These are phyloP conservation scores for Saccharomyces hybrid DNA, from an alignment of 1,139 yeast genomes.

Conservation along the genomic window DNA sequence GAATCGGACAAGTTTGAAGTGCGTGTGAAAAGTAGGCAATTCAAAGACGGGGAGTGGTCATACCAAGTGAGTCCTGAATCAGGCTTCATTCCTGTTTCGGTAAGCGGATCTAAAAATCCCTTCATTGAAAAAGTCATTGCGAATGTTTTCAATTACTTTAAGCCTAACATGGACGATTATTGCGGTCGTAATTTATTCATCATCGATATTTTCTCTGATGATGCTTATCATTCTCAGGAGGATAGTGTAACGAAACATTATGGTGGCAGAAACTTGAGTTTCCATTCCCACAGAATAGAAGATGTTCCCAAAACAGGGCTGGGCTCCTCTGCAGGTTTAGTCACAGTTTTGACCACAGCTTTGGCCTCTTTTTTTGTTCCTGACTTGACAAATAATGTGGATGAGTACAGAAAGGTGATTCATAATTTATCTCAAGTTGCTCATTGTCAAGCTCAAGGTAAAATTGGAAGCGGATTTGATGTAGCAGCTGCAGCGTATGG, in stretches of 20 bases:
- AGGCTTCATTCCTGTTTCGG: constrained; percentile 25
- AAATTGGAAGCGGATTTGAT: constrained; percentile 94
- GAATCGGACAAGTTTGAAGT: constrained; percentile 23
- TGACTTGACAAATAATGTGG: constrained; percentile 29
- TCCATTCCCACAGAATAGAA: constrained; percentile 53
- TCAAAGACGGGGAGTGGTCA: constrained; percentile 60
- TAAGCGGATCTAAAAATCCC: constrained; percentile 49
- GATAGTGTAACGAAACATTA: constrained; percentile 35
- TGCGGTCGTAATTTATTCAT: constrained; percentile 32
- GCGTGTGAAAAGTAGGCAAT: constrained; percentile 70
- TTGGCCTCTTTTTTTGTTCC: constrained; percentile 43
- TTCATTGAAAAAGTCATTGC: constrained; percentile 60
- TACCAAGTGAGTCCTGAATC: constrained; percentile 35
- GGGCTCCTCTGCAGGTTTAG: constrained; percentile 93
- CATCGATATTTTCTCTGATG: constrained; percentile 71
- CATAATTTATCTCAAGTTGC: constrained; percentile 85
- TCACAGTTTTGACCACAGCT: constrained; percentile 71
- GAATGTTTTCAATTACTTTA: constrained; percentile 47
- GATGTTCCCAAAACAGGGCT: constrained; percentile 88
- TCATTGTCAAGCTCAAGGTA: constrained; percentile 89
- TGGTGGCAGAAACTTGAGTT: constrained; percentile 43
- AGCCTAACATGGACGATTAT: constrained; percentile 35
- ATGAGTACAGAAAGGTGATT: constrained; percentile 33
- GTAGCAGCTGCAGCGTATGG: constrained; percentile 95
- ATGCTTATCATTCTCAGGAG: constrained; percentile 80